phyloP scores from a whole-genome alignment of 345 rosid species.

The Brassica cretica region DNA sequence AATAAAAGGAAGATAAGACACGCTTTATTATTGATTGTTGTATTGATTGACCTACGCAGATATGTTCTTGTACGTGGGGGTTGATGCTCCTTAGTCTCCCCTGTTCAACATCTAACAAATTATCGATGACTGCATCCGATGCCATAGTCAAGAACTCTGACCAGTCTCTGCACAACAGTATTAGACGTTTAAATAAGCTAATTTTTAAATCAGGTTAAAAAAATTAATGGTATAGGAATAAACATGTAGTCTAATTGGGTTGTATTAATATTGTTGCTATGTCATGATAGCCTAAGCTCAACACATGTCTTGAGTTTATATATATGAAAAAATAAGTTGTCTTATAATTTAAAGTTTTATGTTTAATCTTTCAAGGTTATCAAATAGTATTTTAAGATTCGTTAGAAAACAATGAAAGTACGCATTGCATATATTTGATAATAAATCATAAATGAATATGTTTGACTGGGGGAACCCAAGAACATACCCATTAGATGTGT shows the following conservation, averaged over 20 bases:
- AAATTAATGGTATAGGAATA: too few relatives aligned
- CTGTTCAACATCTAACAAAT: constrained; percentile 59
- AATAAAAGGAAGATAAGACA: neutral
- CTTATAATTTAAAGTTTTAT: neutral
- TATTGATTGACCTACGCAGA: constrained; percentile 9
- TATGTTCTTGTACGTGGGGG: constrained; percentile 31
- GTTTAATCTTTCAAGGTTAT: neutral
- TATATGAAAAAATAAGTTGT: neutral
- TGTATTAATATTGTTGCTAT: too few relatives aligned
- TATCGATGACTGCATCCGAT: constrained; percentile 63
- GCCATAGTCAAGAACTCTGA: constrained; percentile 64
- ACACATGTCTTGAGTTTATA: neutral
- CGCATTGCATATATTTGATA: constrained; percentile 6
- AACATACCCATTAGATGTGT: constrained; percentile 61
- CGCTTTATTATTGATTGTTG: neutral
- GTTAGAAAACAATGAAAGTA: neutral
- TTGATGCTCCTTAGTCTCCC: constrained; percentile 30
- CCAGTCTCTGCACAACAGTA: constrained; percentile 66
- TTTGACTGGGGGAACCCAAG: neutral
- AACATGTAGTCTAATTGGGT: too few relatives aligned
- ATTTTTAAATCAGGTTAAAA: neutral
- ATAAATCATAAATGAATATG: neutral
- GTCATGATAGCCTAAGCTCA: too few relatives aligned
- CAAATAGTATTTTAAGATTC: neutral
- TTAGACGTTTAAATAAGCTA: neutral